Conservation (phyloP, 202 grass and related monocot genomes). For the Saccharum hybrid region DNA sequence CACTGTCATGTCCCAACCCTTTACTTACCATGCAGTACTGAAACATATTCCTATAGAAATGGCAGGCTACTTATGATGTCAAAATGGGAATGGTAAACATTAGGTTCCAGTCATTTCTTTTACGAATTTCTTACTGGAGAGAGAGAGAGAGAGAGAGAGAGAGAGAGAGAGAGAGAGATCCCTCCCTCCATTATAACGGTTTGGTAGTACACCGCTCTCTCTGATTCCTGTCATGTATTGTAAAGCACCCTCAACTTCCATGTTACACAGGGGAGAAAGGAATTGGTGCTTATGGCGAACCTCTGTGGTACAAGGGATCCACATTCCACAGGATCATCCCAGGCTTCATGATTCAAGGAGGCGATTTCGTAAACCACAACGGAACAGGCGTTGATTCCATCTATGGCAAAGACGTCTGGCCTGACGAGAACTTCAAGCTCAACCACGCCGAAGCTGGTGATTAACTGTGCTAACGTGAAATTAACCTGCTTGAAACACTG, state of each 20-base stretch:
- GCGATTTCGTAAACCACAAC: slow-evolving; percentile 56
- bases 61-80: not conserved
- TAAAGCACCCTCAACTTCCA: not conserved
- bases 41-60: not conserved
- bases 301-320: slow-evolving; percentile 63
- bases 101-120: not conserved
- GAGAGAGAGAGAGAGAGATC: not conserved
- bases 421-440: slow-evolving; percentile 81
- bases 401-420: slow-evolving; percentile 50
- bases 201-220: not conserved
- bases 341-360: slow-evolving; percentile 81
- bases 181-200: not conserved
- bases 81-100: not conserved
- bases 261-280: slow-evolving; percentile 65
- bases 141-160: not conserved
- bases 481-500: not conserved
- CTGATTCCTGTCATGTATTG: not conserved
- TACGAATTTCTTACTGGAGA: not conserved
- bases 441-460: slow-evolving; percentile 56
- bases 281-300: slow-evolving; percentile 54
- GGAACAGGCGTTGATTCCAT: slow-evolving; percentile 66
- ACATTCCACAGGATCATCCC: slow-evolving; percentile 74
- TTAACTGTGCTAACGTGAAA: not conserved
- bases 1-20: not conserved
- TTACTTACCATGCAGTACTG: not conserved